Base-by-base conservation (phyloP, 768 basidiomycete species). In the Mycena polygramma region DNA sequence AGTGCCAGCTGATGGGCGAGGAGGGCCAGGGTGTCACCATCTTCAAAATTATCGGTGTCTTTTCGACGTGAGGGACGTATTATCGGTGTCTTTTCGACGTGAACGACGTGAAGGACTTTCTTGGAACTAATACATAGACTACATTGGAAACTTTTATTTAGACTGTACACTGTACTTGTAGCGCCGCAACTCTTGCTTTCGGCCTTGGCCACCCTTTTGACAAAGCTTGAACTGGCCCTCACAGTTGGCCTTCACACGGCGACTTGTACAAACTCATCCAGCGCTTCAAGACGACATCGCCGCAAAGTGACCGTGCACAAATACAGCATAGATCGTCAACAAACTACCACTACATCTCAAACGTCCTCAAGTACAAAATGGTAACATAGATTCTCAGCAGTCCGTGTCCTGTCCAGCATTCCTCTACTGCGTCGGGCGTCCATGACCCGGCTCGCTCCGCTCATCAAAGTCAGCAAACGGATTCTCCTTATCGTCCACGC, bases 31-130 rank as follows among this genome's bases (percentile, higher is more conserved):
- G 84, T 62, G 92, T 96, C 10, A 88, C 92, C 10, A 83, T 89
- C 53, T 98, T 98, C 87, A 97, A 94, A 83, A 90, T 99, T 72
- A 87, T 98, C 41, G 97, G 97, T 48, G 86, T 98, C 73, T 98
- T 96, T 79, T 83, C 95, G 52, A 92, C 93, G 60, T 96, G 80
- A 79, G 26, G 30, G n/a, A 22, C 14, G 17, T 20, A 11, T 41
- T n/a, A 53, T 63, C 59, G 62, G 45, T n/a, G 62, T 63, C 57
- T 69, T n/a, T n/a, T n/a, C n/a, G n/a, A n/a, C n/a, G n/a, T n/a
- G n/a, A n/a, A n/a, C 24, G 41, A 46, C 45, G 15, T 7, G 15
- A 41, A 19, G 17, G 4, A 46, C 19, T 46, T 46, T 46, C 14
- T 41, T 41, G 41, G 11, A 15, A 15, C 41, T 30, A 30, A 30